A percentile compares a stretch with the other conserved stretches of the same genome.
These are phyloP conservation scores for Platismatia glauca DNA, from an alignment of 495 filamentous ascomycete species.

Conservation along the genomic window DNA sequence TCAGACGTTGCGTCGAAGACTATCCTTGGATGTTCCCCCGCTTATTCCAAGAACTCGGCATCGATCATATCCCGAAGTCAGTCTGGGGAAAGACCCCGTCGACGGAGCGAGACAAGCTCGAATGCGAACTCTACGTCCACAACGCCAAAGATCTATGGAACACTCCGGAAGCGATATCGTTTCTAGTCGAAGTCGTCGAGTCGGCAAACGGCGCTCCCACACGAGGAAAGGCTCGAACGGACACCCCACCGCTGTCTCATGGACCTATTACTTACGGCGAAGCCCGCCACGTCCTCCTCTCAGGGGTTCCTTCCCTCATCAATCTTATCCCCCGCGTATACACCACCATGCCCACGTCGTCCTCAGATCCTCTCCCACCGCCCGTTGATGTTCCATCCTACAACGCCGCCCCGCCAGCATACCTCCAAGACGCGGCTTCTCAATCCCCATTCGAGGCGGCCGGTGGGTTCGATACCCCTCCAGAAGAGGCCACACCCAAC, in stretches of 20 bases:
- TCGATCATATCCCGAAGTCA: slow-evolving; percentile 60
- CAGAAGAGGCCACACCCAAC: slow-evolving; percentile 9
- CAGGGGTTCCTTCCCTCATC: slow-evolving; percentile 61
- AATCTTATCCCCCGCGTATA: slow-evolving; percentile 45
- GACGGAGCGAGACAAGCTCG: slow-evolving; percentile 58
- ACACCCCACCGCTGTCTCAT: slow-evolving; percentile 18
- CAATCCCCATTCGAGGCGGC: slow-evolving; percentile 8
- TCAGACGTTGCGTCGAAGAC: slow-evolving; percentile 55
- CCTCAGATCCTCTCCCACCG: slow-evolving; percentile 66
- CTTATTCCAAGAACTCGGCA: slow-evolving; percentile 65
- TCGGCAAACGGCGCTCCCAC: slow-evolving; percentile 27
- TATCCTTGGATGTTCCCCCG: slow-evolving; percentile 75
- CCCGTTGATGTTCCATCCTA: slow-evolving; percentile 32
- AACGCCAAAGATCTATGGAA: slow-evolving; percentile 87
- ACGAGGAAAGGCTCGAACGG: background rate
- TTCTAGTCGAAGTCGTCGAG: slow-evolving; percentile 66
- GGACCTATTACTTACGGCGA: slow-evolving; percentile 53
- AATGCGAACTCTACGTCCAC: slow-evolving; percentile 69
- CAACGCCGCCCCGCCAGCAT: slow-evolving; percentile 5
- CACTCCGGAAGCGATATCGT: slow-evolving; percentile 56
- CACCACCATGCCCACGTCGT: slow-evolving; percentile 46
- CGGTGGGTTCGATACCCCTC: slow-evolving; percentile 6
- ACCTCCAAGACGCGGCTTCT: background rate
- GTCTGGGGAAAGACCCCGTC: slow-evolving; percentile 74
- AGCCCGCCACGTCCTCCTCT: slow-evolving; percentile 70